Base-by-base conservation (phyloP, 495 filamentous ascomycete species). In the Penicillium atrosanguineum region DNA sequence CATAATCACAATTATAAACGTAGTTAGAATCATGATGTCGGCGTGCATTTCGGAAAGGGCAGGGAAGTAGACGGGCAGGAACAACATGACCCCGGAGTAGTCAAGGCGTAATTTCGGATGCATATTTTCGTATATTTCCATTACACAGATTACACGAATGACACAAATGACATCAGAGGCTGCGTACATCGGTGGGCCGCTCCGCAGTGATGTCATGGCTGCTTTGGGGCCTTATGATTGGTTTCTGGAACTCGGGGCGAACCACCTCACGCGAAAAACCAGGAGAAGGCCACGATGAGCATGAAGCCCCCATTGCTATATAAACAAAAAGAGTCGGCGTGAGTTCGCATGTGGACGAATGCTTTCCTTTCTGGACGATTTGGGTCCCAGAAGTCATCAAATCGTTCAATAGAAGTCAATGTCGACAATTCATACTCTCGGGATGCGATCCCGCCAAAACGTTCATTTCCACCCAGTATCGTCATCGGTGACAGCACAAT, bases 401-500 rank as follows among this genome's bases (percentile, higher is more conserved):
- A 0, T 16, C n/a, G 1, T 11, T 40, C 38, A 40, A 40, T 40
- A 19, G 38, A 4, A 40, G n/a, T n/a, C 38, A 40, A 19, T 19
- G n/a, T 40, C 16, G 9, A 20, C 6, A 7, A n/a, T 40, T 15
- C 3, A 20, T 34, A 40, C 38, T 7, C 38, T 15, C 4, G 16
- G 16, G 9, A 18, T n/a, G 38, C 2, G 16, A 20, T 20, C 19
- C 38, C 16, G 38, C 38, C 8, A 19, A 40, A 40, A 18, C 18
- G 38, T 20, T 4, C 38, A 18, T 1, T 39, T 23, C 21, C 18
- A 16, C 39, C 38, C 45, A 39, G 40, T 39, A 55, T 58, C 63
- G 63, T 66, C 63, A 66, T 63, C 63, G 63, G 63, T 63, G 57
- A 63, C 60, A 63, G 60, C 63, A 66, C 62, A 45, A 44, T 53